A percentile compares a stretch with the other conserved stretches of the same genome.
Evolutionary conservation across 768 basidiomycete species (phyloP).

Genomic region (Arthromyces matolae): DNA sequence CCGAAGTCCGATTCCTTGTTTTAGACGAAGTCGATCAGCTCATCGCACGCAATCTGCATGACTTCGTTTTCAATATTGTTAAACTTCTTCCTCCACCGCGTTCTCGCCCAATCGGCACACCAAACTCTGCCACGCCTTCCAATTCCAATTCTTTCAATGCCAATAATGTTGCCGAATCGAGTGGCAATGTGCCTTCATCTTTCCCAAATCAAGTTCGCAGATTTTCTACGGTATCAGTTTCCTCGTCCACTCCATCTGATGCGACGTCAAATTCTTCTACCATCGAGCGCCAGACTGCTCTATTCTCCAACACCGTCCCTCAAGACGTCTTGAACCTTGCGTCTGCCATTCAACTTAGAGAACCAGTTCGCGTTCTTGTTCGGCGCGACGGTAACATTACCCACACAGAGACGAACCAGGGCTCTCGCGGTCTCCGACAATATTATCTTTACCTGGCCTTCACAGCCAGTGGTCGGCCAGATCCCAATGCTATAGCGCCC

Average conservation of each 20-base stretch:
- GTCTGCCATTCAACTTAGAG: slow-evolving; percentile 86
- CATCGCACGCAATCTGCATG: slow-evolving; percentile 94
- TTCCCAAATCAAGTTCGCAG: slow-evolving; percentile 46
- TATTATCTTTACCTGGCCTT: slow-evolving; percentile 96
- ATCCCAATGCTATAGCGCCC: slow-evolving; percentile 40
- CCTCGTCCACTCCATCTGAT: slow-evolving; percentile 44
- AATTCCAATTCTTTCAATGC: slow-evolving; percentile 37
- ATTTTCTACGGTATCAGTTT: slow-evolving; percentile 51
- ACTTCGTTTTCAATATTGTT: slow-evolving; percentile 91
- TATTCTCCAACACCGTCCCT: slow-evolving; percentile 98
- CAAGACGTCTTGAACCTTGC: slow-evolving; percentile 97
- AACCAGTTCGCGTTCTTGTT: slow-evolving; percentile 97
- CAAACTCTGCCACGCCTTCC: slow-evolving; percentile 30
- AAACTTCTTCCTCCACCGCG: slow-evolving; percentile 89
- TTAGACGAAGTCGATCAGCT: slow-evolving; percentile 98
- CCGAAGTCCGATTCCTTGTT: slow-evolving; percentile 89
- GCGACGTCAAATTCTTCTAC: slow-evolving; percentile 26
- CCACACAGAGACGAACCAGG: slow-evolving; percentile 59
- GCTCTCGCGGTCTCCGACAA: slow-evolving; percentile 84
- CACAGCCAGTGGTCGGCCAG: slow-evolving; percentile 76
- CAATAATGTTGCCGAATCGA: slow-evolving; percentile 43
- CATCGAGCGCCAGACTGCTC: slow-evolving; percentile 83
- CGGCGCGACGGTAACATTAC: slow-evolving; percentile 84
- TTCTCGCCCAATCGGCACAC: slow-evolving; percentile 54
- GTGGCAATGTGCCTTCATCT: slow-evolving; percentile 32